These are phyloP conservation scores for Wickerhamiella occidentalis DNA, from an alignment of 805 yeast genomes.

Conservation along the genomic window DNA sequence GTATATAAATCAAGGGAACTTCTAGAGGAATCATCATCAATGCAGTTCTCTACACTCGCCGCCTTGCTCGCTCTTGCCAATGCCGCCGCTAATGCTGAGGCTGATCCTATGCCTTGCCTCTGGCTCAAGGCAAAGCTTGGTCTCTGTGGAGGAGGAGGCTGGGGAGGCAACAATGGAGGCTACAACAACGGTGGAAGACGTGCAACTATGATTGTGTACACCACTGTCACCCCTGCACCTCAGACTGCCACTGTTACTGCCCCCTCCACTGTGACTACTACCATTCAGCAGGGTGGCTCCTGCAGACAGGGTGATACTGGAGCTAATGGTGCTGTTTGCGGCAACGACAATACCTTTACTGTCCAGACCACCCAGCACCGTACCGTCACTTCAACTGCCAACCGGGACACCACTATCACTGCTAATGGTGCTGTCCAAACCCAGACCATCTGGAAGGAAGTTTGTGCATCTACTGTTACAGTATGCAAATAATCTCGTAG, in stretches of 20 bases:
- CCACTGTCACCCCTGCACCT: constrained; percentile 5
- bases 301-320: background rate
- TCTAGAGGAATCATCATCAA: too few relatives aligned
- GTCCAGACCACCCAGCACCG: background rate
- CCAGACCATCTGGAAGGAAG: background rate
- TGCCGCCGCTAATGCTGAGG: constrained; percentile 3
- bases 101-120: constrained; percentile 1
- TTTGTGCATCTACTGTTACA: background rate
- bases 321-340: background rate
- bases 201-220: constrained; percentile 5
- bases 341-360: background rate
- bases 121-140: constrained; percentile 3
- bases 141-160: background rate
- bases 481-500: background rate
- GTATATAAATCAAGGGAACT: background rate
- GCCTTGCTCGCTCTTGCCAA: constrained; percentile 1
- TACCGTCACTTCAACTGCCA: background rate
- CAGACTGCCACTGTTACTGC: background rate
- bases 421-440: background rate
- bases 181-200: background rate
- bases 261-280: constrained; percentile 5
- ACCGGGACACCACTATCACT: background rate
- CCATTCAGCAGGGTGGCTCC: background rate
- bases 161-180: constrained; percentile 2
- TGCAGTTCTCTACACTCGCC: background rate